Conservation (phyloP, 2,329 filamentous ascomycete species). For the Monosporascus cannonballus region DNA sequence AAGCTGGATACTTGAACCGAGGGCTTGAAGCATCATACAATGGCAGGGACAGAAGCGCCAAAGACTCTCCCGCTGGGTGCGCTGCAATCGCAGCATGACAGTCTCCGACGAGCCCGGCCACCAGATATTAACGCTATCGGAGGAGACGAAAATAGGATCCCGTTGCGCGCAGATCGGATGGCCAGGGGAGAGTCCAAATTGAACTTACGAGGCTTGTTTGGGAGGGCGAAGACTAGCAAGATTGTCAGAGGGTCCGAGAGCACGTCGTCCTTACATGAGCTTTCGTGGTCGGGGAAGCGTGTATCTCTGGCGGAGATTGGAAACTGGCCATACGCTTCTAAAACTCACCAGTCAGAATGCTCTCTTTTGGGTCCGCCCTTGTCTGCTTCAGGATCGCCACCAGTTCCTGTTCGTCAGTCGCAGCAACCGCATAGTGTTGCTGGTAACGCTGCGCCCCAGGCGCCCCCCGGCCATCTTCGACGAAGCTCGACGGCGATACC, state of each 20-base stretch:
- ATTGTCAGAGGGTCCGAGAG: constrained; percentile 22
- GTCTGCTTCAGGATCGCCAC: constrained; percentile 9
- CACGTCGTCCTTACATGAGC: constrained; percentile 22
- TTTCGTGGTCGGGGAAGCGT: constrained; percentile 33
- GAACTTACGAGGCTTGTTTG: constrained; percentile 46
- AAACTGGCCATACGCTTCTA: constrained; percentile 35
- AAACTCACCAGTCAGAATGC: constrained; percentile 30
- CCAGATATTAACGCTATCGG: constrained; percentile 27
- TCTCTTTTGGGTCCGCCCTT: constrained; percentile 19
- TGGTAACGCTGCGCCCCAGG: constrained; percentile 11
- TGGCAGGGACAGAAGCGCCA: not conserved
- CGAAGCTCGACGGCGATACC: constrained; percentile 32
- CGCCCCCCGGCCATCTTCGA: constrained; percentile 2
- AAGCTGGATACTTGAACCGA: not conserved
- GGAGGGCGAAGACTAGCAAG: constrained; percentile 34
- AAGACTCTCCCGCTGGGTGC: not conserved
- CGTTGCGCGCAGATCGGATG: constrained; percentile 37
- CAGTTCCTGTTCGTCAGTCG: constrained; percentile 3
- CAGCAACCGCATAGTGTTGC: constrained; percentile 7
- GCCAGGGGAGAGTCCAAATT: constrained; percentile 45
- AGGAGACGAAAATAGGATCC: constrained; percentile 32
- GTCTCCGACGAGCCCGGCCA: constrained; percentile 31
- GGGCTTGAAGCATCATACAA: not conserved
- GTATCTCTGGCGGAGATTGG: constrained; percentile 40
- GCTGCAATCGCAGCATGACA: constrained; percentile 3